Evolutionary conservation across 345 rosid genomes (phyloP), one percentile per base, ranked within the genome.

Genomic region (Rhodamnia argentea): DNA sequence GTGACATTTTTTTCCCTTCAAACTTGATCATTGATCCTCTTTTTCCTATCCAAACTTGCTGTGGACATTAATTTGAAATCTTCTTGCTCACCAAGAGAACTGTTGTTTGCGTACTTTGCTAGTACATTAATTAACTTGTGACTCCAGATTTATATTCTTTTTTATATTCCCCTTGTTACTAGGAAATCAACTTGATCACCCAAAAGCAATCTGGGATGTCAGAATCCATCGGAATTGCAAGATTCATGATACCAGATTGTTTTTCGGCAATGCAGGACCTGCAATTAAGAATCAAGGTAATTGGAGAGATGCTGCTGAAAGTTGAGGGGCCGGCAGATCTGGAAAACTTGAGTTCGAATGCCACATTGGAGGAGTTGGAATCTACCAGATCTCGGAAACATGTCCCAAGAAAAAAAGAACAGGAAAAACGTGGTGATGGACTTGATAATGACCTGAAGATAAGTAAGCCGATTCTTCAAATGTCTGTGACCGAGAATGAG

Each of bases 291-390:
- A 90, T 94, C 88, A 91, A 87, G 91, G 94, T 94, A 83, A 89
- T 94, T 58, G 98, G 94, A 86, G 93, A 91, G 78, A 91, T 94
- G 29, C 84, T 93, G 42, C 84, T 89, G 86, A 91, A 94, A 86
- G 93, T 88, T 87, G 96, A 96, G 85, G 91, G 91, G 84, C 92
- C 91, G 64, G 87, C 91, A 56, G 83, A 87, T 88, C 90, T 88
- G 74, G 97, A 96, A 89, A 92, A 87, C 82, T 88, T 89, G 16
- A 91, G 87, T 87, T 90, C 90, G 22, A 88, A 89, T 83, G 88
- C 94, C 83, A 93, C 92, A 89, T 93, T 95, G 14, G 81, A 53
- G 94, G 92, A 83, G 90, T 88, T 58, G 92, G 93, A 47, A 81
- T 88, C 86, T 92, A 85, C 88, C 90, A 92, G 89, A 88, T 90